Evolutionary conservation across 176 grass and related monocot species (phyloP).

Genomic region (Aegilops bicornis): DNA sequence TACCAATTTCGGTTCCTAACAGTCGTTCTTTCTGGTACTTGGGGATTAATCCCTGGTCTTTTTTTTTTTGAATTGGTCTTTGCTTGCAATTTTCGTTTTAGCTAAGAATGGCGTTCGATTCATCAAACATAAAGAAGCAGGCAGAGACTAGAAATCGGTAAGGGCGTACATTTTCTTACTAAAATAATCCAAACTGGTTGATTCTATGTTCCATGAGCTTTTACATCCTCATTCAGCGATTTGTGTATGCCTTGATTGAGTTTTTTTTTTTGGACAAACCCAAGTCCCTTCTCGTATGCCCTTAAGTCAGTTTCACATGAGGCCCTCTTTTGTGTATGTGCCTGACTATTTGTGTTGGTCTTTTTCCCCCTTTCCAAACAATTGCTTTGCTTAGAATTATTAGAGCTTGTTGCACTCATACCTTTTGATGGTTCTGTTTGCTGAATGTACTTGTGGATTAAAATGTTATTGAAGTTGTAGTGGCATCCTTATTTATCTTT

Average conservation of each 20-base stretch:
- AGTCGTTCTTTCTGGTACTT: neutral
- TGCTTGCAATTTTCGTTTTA: neutral
- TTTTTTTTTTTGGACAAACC: neutral
- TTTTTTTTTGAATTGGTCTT: too few relatives aligned
- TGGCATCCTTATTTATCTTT: neutral
- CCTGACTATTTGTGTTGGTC: neutral
- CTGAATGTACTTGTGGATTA: neutral
- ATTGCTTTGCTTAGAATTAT: neutral
- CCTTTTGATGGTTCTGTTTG: neutral
- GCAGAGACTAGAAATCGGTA: neutral
- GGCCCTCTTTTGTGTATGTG: neutral
- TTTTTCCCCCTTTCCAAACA: neutral
- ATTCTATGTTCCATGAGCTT: neutral
- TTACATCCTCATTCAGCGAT: neutral
- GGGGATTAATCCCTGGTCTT: neutral
- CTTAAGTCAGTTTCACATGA: neutral
- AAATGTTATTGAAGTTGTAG: neutral
- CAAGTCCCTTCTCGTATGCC: neutral
- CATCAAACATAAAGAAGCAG: neutral
- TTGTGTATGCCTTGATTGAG: neutral
- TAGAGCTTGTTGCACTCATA: neutral
- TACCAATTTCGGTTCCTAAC: neutral
- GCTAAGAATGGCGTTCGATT: neutral
- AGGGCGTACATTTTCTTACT: neutral
- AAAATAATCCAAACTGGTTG: neutral